phyloP scores from a whole-genome alignment of 164 flowering plant genomes.

The Protea cynaroides region DNA sequence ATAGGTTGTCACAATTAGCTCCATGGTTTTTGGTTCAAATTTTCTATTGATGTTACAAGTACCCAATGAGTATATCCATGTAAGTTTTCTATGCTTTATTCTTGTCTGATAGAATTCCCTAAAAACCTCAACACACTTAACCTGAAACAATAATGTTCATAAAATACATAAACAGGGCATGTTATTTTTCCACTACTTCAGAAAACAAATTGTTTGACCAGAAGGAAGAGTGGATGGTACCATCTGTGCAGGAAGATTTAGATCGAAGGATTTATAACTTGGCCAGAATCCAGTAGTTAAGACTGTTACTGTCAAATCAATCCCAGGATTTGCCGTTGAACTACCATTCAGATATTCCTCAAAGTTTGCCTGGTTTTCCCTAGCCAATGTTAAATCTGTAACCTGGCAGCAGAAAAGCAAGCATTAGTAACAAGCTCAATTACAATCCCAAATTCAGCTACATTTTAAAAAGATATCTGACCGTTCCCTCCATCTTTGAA shows the following conservation, averaged over 20 bases:
- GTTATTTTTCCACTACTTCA: background rate
- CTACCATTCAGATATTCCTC: constrained; percentile 48
- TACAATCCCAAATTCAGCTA: background rate
- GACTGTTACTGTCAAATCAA: constrained; percentile 78
- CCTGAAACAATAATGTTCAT: constrained; percentile 48
- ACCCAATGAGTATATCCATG: constrained; percentile 91
- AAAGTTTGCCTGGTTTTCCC: constrained; percentile 57
- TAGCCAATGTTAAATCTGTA: constrained; percentile 68
- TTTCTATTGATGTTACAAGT: constrained; percentile 76
- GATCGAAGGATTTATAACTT: constrained; percentile 70
- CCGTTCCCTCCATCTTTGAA: constrained; percentile 41
- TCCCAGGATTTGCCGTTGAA: constrained; percentile 53
- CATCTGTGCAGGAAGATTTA: constrained; percentile 83
- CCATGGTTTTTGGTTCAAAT: constrained; percentile 72
- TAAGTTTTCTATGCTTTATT: constrained; percentile 80
- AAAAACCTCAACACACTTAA: constrained; percentile 78
- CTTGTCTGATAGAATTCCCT: constrained; percentile 73
- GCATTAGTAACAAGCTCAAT: background rate
- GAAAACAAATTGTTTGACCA: background rate
- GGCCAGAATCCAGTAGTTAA: constrained; percentile 86
- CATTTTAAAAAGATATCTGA: constrained; percentile 1
- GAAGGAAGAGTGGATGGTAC: constrained; percentile 17
- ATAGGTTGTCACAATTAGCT: constrained; percentile 77
- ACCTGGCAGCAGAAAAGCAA: constrained; percentile 33
- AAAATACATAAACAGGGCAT: background rate